These are phyloP conservation scores for Backusella circina DNA, from an alignment of 192 early-diverging fungal species.

Conservation along the genomic window DNA sequence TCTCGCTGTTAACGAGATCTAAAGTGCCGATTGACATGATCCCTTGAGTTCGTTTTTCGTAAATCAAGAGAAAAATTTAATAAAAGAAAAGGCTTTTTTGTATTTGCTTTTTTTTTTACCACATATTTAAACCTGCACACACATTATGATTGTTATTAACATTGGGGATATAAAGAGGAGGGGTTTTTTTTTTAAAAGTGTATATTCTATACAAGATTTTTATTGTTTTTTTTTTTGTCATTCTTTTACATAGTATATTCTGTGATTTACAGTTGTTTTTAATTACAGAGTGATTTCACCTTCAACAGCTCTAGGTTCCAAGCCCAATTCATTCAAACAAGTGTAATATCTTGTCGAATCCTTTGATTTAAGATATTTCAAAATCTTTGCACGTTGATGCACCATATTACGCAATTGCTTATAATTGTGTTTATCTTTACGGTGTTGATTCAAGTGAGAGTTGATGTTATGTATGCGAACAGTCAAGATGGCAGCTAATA, in stretches of 20 bases:
- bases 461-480: conserved; percentile 85
- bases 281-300: conserved; percentile 58
- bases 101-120: neutral
- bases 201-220: neutral
- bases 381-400: conserved; percentile 77
- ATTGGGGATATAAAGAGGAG: neutral
- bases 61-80: neutral
- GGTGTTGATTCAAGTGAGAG: conserved; percentile 71
- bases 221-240: neutral
- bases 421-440: conserved; percentile 91
- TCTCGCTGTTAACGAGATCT: conserved; percentile 36
- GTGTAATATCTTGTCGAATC: conserved; percentile 62
- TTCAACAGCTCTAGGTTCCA: conserved; percentile 62
- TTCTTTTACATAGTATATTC: neutral
- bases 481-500: conserved; percentile 83
- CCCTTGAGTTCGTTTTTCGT: neutral
- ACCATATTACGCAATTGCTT: conserved; percentile 75
- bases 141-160: too few species aligned
- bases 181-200: neutral
- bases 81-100: neutral
- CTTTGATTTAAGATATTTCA: conserved; percentile 85
- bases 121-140: too few species aligned
- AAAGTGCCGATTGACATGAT: conserved; percentile 10
- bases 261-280: neutral
- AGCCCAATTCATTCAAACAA: conserved; percentile 67